phyloP scores from a whole-genome alignment of 2,329 filamentous ascomycete species.

The Aspergillus novoparasiticus region DNA sequence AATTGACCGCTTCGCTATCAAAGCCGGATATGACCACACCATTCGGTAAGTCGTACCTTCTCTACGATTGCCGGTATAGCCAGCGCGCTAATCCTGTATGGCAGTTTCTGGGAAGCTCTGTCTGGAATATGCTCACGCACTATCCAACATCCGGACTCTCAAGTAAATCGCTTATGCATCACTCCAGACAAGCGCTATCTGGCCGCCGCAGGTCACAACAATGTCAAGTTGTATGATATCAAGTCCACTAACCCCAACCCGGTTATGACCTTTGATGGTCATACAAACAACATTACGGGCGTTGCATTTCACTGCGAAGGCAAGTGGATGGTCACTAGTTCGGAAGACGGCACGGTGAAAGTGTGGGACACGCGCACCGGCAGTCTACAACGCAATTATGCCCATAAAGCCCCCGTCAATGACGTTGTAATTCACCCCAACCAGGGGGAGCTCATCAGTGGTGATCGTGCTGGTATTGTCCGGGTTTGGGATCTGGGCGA shows the following conservation, averaged over 20 bases:
- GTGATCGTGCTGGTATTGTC: slow-evolving; percentile 88
- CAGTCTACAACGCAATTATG: slow-evolving; percentile 88
- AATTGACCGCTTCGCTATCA: slow-evolving; percentile 13
- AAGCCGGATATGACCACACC: slow-evolving; percentile 74
- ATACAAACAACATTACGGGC: slow-evolving; percentile 93
- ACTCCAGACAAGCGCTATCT: slow-evolving; percentile 97
- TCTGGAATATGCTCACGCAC: slow-evolving; percentile 97
- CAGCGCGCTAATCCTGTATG: slow-evolving; percentile 8
- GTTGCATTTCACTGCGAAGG: slow-evolving; percentile 98
- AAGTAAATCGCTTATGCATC: slow-evolving; percentile 97
- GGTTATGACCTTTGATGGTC: slow-evolving; percentile 90
- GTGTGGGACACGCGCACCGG: slow-evolving; percentile 93
- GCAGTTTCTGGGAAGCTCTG: slow-evolving; percentile 95
- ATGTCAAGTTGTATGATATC: slow-evolving; percentile 97
- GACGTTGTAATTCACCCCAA: slow-evolving; percentile 99
- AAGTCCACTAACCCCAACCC: slow-evolving; percentile 97
- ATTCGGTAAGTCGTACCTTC: slow-evolving; percentile 59
- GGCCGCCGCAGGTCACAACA: slow-evolving; percentile 77
- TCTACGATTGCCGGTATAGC: neutral
- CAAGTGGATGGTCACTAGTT: slow-evolving; percentile 99
- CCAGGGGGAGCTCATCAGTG: slow-evolving; percentile 96
- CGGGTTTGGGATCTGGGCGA: slow-evolving; percentile 95
- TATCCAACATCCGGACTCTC: slow-evolving; percentile 96
- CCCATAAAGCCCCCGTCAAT: slow-evolving; percentile 84
- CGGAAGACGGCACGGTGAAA: slow-evolving; percentile 94